Conservation (phyloP, 129 eudicot genomes). For the Solidago caesia region DNA sequence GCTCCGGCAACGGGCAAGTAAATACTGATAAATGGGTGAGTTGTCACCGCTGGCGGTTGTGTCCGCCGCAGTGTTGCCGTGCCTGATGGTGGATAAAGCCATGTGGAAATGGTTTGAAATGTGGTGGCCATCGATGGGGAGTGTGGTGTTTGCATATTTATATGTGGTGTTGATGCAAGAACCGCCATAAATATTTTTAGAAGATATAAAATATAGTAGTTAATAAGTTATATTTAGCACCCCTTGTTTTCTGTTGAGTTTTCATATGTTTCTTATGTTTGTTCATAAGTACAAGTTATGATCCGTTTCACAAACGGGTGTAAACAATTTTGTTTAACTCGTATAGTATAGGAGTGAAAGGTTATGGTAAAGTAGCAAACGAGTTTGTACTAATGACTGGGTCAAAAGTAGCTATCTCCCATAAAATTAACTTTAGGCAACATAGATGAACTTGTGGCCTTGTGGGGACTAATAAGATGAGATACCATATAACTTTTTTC, state of each 20-base stretch:
- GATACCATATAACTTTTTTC: too few relatives aligned
- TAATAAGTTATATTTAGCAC: neutral
- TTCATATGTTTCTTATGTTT: neutral
- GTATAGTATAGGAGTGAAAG: too few relatives aligned
- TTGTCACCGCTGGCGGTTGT: slow-evolving; percentile 34
- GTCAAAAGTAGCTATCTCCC: too few relatives aligned
- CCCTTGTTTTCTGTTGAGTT: neutral
- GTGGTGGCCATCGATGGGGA: slow-evolving; percentile 21
- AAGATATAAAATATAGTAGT: neutral
- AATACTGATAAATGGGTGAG: slow-evolving; percentile 29
- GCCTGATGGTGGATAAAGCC: slow-evolving; percentile 33
- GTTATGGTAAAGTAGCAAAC: too few relatives aligned
- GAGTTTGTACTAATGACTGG: too few relatives aligned
- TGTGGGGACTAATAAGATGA: neutral
- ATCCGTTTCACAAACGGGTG: too few relatives aligned
- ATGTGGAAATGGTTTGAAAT: neutral
- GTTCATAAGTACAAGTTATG: too few relatives aligned
- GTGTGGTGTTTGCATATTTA: slow-evolving; percentile 24
- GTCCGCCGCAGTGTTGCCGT: slow-evolving; percentile 15
- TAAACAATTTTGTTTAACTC: too few relatives aligned
- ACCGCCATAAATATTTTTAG: slow-evolving; percentile 17
- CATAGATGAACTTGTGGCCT: neutral
- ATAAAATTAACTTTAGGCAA: too few relatives aligned
- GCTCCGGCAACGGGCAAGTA: slow-evolving; percentile 55
- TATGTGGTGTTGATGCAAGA: slow-evolving; percentile 25